A percentile compares a stretch with the other conserved stretches of the same genome.
Evolutionary conservation across 1,139 yeast species (phyloP).

Genomic region (Candida buenavistaensis): DNA sequence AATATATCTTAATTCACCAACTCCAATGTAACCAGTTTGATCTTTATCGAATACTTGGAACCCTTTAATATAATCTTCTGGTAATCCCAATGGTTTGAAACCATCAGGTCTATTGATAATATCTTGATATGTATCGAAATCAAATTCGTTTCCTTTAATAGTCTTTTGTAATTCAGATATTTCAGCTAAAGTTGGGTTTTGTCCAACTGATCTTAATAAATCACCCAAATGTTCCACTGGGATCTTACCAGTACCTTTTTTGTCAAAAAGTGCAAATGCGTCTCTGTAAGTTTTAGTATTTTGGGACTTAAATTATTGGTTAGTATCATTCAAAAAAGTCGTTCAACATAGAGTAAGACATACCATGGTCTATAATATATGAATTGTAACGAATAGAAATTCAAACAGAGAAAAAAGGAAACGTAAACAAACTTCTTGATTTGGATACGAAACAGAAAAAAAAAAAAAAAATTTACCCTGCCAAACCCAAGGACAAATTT

Average conservation of each 20-base stretch:
- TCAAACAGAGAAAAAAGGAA: slow-evolving; percentile 1
- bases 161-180: slow-evolving; percentile 68
- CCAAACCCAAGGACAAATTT: too few species aligned
- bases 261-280: slow-evolving; percentile 96
- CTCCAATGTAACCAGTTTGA: slow-evolving; percentile 92
- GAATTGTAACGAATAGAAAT: slow-evolving; percentile 1
- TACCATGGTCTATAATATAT: slow-evolving; percentile 1
- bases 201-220: slow-evolving; percentile 93
- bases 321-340: slow-evolving; percentile 8
- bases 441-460: slow-evolving; percentile 1
- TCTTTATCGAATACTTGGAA: slow-evolving; percentile 98
- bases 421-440: slow-evolving; percentile 4
- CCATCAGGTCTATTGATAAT: slow-evolving; percentile 87
- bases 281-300: slow-evolving; percentile 82
- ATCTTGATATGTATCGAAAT: slow-evolving; percentile 75
- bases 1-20: slow-evolving; percentile 93
- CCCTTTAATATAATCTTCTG: slow-evolving; percentile 95
- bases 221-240: slow-evolving; percentile 91
- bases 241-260: slow-evolving; percentile 92
- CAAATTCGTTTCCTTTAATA: slow-evolving; percentile 50
- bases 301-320: slow-evolving; percentile 29
- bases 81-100: slow-evolving; percentile 86
- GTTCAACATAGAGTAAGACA: background rate
- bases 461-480: background rate
- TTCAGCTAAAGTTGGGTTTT: slow-evolving; percentile 94